Percentiles rank a stretch among this genome's conserved stretches.
Evolutionary conservation across 1,284 basidiomycete genomes (phyloP).

Genomic region (Mycena citricolor): DNA sequence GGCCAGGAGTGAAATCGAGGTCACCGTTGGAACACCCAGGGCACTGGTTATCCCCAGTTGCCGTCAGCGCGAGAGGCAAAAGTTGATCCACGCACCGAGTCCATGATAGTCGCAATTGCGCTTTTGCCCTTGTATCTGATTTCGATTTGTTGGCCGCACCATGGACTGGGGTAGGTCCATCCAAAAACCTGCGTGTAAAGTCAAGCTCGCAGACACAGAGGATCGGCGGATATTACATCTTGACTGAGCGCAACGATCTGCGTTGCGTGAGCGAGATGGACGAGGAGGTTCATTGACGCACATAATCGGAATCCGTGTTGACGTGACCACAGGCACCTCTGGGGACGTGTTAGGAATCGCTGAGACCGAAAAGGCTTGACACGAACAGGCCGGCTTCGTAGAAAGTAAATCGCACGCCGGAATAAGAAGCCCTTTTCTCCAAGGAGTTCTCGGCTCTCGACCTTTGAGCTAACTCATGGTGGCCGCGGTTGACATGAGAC

Average conservation of each 20-base stretch:
- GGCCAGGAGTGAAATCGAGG: conserved; percentile 21
- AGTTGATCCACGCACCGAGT: conserved; percentile 20
- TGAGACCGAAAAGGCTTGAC: not conserved
- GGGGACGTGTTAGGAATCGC: not conserved
- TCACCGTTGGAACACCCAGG: conserved; percentile 13
- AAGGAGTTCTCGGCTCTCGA: conserved; percentile 12
- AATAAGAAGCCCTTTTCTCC: conserved; percentile 5
- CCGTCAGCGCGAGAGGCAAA: not conserved
- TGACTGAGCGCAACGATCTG: conserved; percentile 48
- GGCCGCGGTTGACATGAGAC: conserved; percentile 4
- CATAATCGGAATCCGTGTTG: conserved; percentile 50
- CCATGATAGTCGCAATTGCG: conserved; percentile 35
- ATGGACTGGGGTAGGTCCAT: conserved; percentile 54
- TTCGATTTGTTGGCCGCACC: conserved; percentile 65
- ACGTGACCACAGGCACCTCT: conserved; percentile 57
- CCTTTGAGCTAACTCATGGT: conserved; percentile 22
- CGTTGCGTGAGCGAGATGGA: not conserved
- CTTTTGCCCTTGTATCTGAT: conserved; percentile 67
- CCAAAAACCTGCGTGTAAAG: conserved; percentile 45
- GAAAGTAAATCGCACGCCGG: conserved; percentile 19
- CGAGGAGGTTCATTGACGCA: conserved; percentile 34
- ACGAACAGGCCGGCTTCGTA: conserved; percentile 21
- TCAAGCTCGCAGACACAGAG: conserved; percentile 9
- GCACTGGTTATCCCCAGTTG: conserved; percentile 8
- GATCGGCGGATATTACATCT: conserved; percentile 26